Evolutionary conservation across 441 rosid species (phyloP), one percentile per base, ranked within the genome.

Genomic region (Populus hybrid): DNA sequence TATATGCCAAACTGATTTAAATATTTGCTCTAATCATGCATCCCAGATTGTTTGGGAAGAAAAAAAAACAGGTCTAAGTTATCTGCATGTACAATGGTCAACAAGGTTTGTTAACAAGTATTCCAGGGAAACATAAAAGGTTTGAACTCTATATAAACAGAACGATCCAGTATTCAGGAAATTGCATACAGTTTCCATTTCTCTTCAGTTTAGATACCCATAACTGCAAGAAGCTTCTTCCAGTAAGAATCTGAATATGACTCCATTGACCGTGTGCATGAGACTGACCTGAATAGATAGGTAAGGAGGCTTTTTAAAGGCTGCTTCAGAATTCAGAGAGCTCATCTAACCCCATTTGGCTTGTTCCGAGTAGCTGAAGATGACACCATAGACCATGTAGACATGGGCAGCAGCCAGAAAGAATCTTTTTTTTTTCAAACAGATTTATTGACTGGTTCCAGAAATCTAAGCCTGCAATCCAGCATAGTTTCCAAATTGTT

Each of bases 401-500:
- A 53, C 7, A 9, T 33, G 35, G 29, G 56, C 56, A 45, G 36
- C 64, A 68, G 36, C 64, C 53, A 31, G 11, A 16, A 20, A 24
- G 4, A 6, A 69, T 66, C 50, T 24, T 24, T 24, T 45, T 26
- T 18, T 18, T 53, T 63, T 77, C 74, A 74, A 42, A 72, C 26
- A 67, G 59, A 74, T 12, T 36, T 61, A 66, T 36, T 9, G 42
- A 24, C 26, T 26, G 68, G 68, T 74, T 74, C 31, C 31, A 64
- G 33, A 75, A 68, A 68, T 36, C 69, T 20, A 33, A 56, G 33
- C 31, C 29, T 38, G 56, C 5, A 76, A 38, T 21, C 70, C 56
- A 45, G 35, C 35, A 70, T 35, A n/a, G 61, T 66, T 75, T 73
- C 31, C 23, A 68, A 66, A 77, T 69, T 64, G 73, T 69, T 64